These are phyloP conservation scores for Russula sp. DNA, from an alignment of 768 basidiomycete genomes.

Conservation along the genomic window DNA sequence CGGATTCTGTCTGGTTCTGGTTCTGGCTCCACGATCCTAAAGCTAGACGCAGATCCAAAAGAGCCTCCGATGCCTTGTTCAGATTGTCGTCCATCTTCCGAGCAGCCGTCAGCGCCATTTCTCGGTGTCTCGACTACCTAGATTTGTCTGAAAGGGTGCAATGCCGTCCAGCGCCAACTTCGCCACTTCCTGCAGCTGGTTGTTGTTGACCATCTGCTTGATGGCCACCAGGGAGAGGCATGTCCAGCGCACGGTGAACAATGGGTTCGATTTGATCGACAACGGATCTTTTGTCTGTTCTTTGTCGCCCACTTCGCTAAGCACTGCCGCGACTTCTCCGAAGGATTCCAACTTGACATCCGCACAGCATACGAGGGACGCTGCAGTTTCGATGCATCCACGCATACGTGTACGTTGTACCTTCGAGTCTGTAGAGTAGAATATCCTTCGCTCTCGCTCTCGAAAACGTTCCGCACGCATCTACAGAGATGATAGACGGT, in stretches of 20 bases:
- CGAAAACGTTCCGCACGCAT: neutral
- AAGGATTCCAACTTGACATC: neutral
- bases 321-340: neutral
- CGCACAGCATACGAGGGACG: neutral
- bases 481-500: neutral
- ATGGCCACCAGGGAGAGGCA: neutral
- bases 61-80: neutral
- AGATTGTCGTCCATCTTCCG: neutral
- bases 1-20: neutral
- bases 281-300: neutral
- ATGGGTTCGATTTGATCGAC: neutral
- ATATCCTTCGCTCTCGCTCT: neutral
- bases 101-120: neutral
- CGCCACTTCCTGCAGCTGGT: neutral
- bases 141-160: neutral
- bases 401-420: neutral
- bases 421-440: neutral
- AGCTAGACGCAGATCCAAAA: constrained; percentile 1
- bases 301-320: neutral
- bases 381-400: neutral
- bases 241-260: neutral
- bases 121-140: neutral
- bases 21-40: neutral
- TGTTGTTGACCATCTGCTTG: neutral
- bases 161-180: neutral